phyloP scores from a whole-genome alignment of 164 flowering plant species.

The Dillenia suffruticosa region DNA sequence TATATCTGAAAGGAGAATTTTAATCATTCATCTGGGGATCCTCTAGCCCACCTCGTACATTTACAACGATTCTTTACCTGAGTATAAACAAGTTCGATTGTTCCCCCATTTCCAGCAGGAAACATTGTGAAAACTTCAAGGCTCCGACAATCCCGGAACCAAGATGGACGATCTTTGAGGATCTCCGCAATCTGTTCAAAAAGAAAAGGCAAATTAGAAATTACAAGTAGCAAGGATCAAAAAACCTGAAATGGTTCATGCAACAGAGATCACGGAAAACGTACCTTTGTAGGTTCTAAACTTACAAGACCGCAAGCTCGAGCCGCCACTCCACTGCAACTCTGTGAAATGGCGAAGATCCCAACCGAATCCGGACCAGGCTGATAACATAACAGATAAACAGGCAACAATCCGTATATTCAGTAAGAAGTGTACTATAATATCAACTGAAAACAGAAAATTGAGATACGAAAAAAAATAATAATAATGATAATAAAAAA shows the following conservation, averaged over 20 bases:
- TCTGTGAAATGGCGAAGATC: constrained; percentile 72
- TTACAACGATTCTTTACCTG: constrained; percentile 45
- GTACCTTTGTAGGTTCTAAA: constrained; percentile 74
- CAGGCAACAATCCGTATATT: background rate
- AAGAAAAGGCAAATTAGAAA: background rate
- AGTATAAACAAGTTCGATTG: constrained; percentile 79
- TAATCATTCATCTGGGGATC: background rate
- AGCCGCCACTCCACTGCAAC: constrained; percentile 86
- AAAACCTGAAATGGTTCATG: background rate
- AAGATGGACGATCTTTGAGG: constrained; percentile 92
- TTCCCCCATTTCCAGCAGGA: constrained; percentile 90
- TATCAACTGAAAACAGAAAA: background rate
- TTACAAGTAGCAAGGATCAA: background rate
- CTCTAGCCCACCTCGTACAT: too few relatives aligned
- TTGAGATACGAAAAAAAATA: background rate
- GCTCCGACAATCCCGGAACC: constrained; percentile 98
- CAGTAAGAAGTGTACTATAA: too few relatives aligned
- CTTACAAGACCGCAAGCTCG: constrained; percentile 83
- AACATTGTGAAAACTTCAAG: constrained; percentile 79
- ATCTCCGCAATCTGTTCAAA: constrained; percentile 79
- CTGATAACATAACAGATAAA: constrained; percentile 24
- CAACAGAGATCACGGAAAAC: background rate
- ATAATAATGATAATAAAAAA: background rate
- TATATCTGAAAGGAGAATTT: constrained; percentile 45
- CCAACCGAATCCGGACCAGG: constrained; percentile 98